Evolutionary conservation across 139 green algal species (phyloP).

Genomic region (Limnomonas spitsbergensis): DNA sequence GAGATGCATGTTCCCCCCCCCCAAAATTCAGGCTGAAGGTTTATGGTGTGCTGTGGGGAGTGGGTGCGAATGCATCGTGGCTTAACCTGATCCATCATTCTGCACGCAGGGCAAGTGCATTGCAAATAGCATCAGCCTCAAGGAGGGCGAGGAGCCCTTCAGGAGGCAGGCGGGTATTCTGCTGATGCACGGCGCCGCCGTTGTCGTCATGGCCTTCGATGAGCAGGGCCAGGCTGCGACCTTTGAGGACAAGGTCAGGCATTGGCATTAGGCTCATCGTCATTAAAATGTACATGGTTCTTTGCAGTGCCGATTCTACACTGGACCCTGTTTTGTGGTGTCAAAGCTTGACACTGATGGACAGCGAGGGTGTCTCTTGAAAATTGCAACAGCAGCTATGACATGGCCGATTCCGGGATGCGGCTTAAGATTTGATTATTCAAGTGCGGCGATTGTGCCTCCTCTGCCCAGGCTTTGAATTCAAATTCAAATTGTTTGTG

Average conservation of each 20-base stretch:
- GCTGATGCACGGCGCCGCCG: conserved; percentile 85
- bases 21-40: too few species aligned
- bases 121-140: conserved; percentile 97
- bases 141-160: conserved; percentile 96
- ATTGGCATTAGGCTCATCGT: too few species aligned
- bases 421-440: background rate
- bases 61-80: too few species aligned
- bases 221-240: conserved; percentile 82
- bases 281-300: background rate
- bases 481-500: background rate
- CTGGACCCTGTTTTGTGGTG: background rate
- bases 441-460: background rate
- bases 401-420: background rate
- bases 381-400: too few species aligned
- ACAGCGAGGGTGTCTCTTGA: background rate
- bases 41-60: too few species aligned
- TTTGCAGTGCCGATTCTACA: background rate
- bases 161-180: conserved; percentile 71
- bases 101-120: conserved; percentile 94
- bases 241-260: conserved; percentile 74
- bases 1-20: too few species aligned
- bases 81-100: too few species aligned
- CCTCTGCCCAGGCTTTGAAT: background rate
- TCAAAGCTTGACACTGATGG: background rate
- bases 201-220: conserved; percentile 99